Evolutionary conservation across 768 basidiomycete genomes (phyloP), one percentile per base, ranked within the genome.

Genomic region (Termitomyces sp.): DNA sequence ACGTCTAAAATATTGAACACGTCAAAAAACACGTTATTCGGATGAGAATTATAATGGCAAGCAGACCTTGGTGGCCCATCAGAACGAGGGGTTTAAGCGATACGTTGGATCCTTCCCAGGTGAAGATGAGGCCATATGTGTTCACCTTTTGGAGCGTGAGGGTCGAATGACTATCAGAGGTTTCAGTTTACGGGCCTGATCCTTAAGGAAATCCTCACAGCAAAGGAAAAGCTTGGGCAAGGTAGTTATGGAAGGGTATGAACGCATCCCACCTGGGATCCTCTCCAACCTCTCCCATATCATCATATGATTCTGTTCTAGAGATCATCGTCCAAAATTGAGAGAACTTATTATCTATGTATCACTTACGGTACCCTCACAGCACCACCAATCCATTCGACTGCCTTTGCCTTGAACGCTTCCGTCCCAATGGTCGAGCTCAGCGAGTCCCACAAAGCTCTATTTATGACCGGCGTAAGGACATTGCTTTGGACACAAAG

Each of bases 51-150:
- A 20, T 20, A 32, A 10, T 12, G 22, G n/a, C 45, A 43, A 22
- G 20, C 69, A 28, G 44, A 81, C 85, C 86, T 75, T 87, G 85
- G 66, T 88, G 87, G 2, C 80, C 86, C n/a, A 81, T 78, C 43
- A 88, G 69, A 13, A 92, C 73, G 16, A 91, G 63, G 0, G 91
- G 90, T 67, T 89, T 88, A n/a, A 88, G 73, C 0, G 75, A 71
- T 12, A 68, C 58, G 61, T 90, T 77, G 4, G 80, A 77, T 1
- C 90, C 90, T 53, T 78, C 73, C 89, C 90, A 92, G 50, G 83
- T 80, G 66, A 82, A 89, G 8, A 90, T 69, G n/a, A 92, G 75
- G 0, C 82, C 90, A 63, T 88, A 89, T 0, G 83, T 88, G 68
- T 92, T 91, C 64, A 94, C 82, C 63, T 83, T 85, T 9, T 84